Conservation (phyloP, 2,329 filamentous ascomycete species). For the Hypoxylon sp. region DNA sequence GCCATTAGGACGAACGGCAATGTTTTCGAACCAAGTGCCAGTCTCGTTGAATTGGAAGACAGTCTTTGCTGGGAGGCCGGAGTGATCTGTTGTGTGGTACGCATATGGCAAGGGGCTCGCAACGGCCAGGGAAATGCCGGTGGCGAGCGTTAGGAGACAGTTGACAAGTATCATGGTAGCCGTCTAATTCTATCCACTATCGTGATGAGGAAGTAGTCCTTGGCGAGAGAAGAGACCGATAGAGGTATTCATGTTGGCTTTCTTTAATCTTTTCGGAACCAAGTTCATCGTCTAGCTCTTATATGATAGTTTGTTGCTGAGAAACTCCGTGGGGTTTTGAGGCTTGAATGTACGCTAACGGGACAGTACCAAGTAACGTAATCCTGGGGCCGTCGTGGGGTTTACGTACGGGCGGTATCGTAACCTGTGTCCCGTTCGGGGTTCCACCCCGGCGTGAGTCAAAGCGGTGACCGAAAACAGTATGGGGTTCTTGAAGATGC, state of each 20-base stretch:
- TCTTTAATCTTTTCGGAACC: neutral
- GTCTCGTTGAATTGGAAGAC: slow-evolving; percentile 47
- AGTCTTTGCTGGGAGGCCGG: slow-evolving; percentile 35
- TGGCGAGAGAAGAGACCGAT: neutral
- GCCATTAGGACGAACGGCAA: slow-evolving; percentile 54
- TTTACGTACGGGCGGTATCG: neutral
- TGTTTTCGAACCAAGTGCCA: slow-evolving; percentile 54
- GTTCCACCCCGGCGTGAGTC: slow-evolving; percentile 8
- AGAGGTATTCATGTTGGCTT: slow-evolving; percentile 11
- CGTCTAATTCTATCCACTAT: neutral
- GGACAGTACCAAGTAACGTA: neutral
- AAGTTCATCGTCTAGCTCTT: neutral
- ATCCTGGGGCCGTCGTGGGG: neutral
- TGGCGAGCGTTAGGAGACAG: slow-evolving; percentile 22
- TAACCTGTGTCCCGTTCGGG: neutral
- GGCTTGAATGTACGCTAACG: neutral
- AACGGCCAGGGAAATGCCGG: slow-evolving; percentile 13
- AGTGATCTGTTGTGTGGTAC: neutral
- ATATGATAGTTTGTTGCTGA: slow-evolving; percentile 18
- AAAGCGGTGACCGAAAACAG: neutral
- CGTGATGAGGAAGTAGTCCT: neutral
- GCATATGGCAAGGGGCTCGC: slow-evolving; percentile 6
- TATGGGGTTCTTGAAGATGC: neutral
- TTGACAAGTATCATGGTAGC: slow-evolving; percentile 19
- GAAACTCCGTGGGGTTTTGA: slow-evolving; percentile 18